Conservation (phyloP, 805 yeast genomes). For the Komagataella ulmi region DNA sequence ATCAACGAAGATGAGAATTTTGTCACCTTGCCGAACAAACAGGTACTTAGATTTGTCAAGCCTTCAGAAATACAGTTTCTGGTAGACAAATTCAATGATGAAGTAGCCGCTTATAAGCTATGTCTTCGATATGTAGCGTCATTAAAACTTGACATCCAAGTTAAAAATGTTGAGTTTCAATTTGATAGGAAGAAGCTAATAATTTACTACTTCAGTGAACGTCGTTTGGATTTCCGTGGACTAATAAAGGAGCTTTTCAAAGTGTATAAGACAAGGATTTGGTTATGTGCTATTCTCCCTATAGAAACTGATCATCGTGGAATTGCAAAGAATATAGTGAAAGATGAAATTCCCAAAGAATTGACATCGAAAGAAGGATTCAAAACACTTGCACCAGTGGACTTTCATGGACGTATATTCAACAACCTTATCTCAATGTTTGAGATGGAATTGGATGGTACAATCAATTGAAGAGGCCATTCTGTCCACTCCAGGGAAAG, state of each 20-base stretch:
- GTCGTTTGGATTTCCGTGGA: slow-evolving; percentile 61
- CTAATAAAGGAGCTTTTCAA: slow-evolving; percentile 63
- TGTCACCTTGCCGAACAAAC: slow-evolving; percentile 66
- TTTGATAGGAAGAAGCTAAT: slow-evolving; percentile 70
- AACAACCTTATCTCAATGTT: slow-evolving; percentile 31
- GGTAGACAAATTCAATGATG: slow-evolving; percentile 54
- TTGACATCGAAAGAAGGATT: slow-evolving; percentile 26
- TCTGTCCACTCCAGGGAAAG: too few relatives aligned
- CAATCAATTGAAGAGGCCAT: neutral
- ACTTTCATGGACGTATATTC: slow-evolving; percentile 39
- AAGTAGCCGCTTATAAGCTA: slow-evolving; percentile 55
- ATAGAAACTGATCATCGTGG: slow-evolving; percentile 19
- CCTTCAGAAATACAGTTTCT: slow-evolving; percentile 54
- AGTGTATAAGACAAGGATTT: slow-evolving; percentile 66
- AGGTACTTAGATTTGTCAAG: slow-evolving; percentile 64
- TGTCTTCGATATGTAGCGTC: slow-evolving; percentile 32
- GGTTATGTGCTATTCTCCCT: slow-evolving; percentile 64
- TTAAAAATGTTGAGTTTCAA: slow-evolving; percentile 70
- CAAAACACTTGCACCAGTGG: slow-evolving; percentile 26
- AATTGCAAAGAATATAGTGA: slow-evolving; percentile 8
- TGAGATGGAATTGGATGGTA: slow-evolving; percentile 19
- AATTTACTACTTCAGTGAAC: slow-evolving; percentile 51
- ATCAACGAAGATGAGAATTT: slow-evolving; percentile 46
- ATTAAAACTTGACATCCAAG: slow-evolving; percentile 34
- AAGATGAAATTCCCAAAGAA: slow-evolving; percentile 13